Base-by-base conservation (phyloP, 371 early-diverging fungal species). In the Syncephalastrum contaminatum region DNA sequence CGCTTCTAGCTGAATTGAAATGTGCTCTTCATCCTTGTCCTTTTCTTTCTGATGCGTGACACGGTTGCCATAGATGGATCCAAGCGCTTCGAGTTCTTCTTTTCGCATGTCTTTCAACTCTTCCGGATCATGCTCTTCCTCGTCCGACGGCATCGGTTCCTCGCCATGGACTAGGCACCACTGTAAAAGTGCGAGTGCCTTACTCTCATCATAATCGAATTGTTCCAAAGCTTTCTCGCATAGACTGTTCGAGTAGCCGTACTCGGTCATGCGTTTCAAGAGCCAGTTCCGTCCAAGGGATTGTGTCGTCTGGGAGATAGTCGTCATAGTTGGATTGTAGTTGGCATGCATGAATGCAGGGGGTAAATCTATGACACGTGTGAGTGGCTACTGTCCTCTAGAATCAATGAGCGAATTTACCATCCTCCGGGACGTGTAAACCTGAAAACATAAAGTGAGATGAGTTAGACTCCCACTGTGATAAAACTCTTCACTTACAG, bases 341-440 rank as follows among this genome's bases (percentile, higher is more conserved):
- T 72, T 80, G 14, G 80, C 75, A 18, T 72, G 79, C 72, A 81
- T 79, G 54, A 83, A 88, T 51, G 77, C 81, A 19, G 77, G 57
- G 5, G 89, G 90, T 36, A 89, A 54, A 64, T 90, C 87, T 80
- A 62, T 14, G 24, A 18, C 4, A 45, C 44, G 2, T 49, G 48
- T 43, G 36, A 55, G 19, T 36, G n/a, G 48, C 13, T 25, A 24
- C 27, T 13, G 15, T 6, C 12, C 7, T n/a, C 19, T 2, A 52
- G 52, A 52, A 48, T n/a, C n/a, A 3, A 16, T 43, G n/a, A 16
- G 25, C 4, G 16, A 45, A 19, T 39, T 50, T 70, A 80, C 80
- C 80, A 65, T 91, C 92, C 59, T 94, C 95, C 25, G 95, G 94
- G 10, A 94, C 90, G 66, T 94, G 89, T 24, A 92, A 59, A 56